These are phyloP conservation scores for Hypsizygus ulmarius DNA, from an alignment of 1,284 basidiomycete genomes.

Conservation along the genomic window DNA sequence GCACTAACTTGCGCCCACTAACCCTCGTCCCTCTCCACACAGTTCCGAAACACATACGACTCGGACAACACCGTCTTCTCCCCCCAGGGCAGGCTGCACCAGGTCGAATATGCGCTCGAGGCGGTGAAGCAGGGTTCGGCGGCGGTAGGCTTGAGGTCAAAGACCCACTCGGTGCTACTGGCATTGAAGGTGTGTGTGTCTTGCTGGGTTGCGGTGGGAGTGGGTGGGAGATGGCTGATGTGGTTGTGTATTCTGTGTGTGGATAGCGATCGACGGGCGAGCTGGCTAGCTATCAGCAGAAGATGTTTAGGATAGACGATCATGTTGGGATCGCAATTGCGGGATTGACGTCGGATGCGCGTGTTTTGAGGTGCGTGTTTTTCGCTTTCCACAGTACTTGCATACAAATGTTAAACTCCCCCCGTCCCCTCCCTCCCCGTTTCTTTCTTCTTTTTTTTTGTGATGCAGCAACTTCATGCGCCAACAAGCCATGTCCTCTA, in stretches of 20 bases:
- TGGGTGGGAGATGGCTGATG: not conserved
- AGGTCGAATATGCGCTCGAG: slow-evolving; percentile 99
- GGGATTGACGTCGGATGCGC: slow-evolving; percentile 95
- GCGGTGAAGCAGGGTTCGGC: slow-evolving; percentile 99
- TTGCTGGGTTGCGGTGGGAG: not conserved
- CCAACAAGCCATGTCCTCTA: slow-evolving; percentile 94
- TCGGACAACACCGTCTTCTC: slow-evolving; percentile 97
- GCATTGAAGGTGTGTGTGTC: slow-evolving; percentile 76
- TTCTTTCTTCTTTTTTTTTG: no score
- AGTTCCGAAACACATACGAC: slow-evolving; percentile 96
- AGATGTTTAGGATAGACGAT: slow-evolving; percentile 99
- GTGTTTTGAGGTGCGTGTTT: slow-evolving; percentile 80
- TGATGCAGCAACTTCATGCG: slow-evolving; percentile 92
- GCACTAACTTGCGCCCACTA: slow-evolving; percentile 18
- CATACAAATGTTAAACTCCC: no score
- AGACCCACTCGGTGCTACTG: slow-evolving; percentile 92
- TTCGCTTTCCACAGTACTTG: not conserved
- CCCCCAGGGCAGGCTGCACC: slow-evolving; percentile 86
- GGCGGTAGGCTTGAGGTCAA: slow-evolving; percentile 92
- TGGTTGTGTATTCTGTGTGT: not conserved
- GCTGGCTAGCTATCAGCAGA: slow-evolving; percentile 98
- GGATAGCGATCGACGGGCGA: slow-evolving; percentile 94
- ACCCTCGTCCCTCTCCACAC: not conserved
- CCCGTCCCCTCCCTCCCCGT: no score
- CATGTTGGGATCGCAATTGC: slow-evolving; percentile 99